Evolutionary conservation across 176 grass and related monocot species (phyloP).

Genomic region (Stipa capillata): DNA sequence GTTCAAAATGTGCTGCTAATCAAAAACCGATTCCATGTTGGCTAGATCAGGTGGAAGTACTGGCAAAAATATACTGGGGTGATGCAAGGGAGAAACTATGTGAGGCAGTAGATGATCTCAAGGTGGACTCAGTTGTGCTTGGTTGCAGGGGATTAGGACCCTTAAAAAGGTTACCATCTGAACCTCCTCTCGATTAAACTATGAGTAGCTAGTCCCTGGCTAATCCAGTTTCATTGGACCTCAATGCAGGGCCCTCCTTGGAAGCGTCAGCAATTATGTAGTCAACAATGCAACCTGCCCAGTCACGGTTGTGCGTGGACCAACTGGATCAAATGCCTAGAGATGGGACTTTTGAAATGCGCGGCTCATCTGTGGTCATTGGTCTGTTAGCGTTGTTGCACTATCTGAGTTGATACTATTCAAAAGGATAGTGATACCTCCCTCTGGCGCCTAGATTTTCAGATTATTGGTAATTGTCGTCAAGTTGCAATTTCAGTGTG

Average conservation of each 20-base stretch:
- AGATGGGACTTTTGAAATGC: not conserved
- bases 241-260: constrained; percentile 59
- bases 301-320: constrained; percentile 60
- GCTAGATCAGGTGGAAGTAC: constrained; percentile 57
- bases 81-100: constrained; percentile 85
- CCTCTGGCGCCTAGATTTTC: not conserved
- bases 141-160: constrained; percentile 75
- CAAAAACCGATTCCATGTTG: not conserved
- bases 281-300: constrained; percentile 68
- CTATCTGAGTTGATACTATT: not conserved
- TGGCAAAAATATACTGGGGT: constrained; percentile 86
- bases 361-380: not conserved
- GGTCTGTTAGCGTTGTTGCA: not conserved
- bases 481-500: not conserved
- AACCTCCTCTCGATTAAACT: not conserved
- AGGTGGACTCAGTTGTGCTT: constrained; percentile 57
- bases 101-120: constrained; percentile 72
- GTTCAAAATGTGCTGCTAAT: not conserved
- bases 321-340: constrained; percentile 6
- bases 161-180: constrained; percentile 58
- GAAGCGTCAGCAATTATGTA: constrained; percentile 90
- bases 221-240: not conserved
- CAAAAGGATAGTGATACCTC: not conserved
- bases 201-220: not conserved
- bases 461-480: not conserved